Conservation (phyloP, 2,329 filamentous ascomycete genomes). For the Penicillium palitans region DNA sequence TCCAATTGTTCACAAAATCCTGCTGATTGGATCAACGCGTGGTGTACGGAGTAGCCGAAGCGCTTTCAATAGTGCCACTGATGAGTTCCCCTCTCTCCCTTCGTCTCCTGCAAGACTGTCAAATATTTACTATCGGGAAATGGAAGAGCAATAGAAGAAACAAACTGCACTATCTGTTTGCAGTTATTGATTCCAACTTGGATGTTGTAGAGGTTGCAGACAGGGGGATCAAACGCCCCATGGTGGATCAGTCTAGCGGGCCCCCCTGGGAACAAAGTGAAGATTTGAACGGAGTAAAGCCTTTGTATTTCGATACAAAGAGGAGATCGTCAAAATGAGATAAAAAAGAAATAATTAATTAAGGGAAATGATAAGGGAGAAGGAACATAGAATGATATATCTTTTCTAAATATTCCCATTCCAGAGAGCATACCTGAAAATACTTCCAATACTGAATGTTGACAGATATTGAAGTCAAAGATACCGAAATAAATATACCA, state of each 20-base stretch:
- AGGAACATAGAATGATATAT: neutral
- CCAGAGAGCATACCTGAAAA: neutral
- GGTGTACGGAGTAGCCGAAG: neutral
- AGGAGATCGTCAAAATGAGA: neutral
- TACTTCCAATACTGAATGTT: neutral
- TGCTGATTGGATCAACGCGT: conserved; percentile 12
- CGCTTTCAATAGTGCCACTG: conserved; percentile 17
- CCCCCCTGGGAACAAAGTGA: conserved; percentile 4
- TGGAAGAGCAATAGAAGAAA: neutral
- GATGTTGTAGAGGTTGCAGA: neutral
- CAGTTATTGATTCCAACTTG: neutral
- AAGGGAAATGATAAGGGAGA: neutral
- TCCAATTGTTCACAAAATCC: conserved; percentile 12
- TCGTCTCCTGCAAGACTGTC: neutral
- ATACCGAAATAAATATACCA: neutral
- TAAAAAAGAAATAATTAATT: neutral
- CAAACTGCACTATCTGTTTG: neutral
- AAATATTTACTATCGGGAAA: neutral
- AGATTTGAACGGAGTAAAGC: neutral
- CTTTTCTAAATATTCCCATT: neutral
- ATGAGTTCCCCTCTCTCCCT: neutral
- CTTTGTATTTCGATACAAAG: conserved; percentile 1
- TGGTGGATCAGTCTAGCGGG: neutral
- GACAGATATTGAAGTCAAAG: neutral
- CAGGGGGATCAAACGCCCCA: neutral